A percentile compares a stretch with the other conserved stretches of the same genome.
Evolutionary conservation across 345 rosid genomes (phyloP).

Genomic region (Sisymbrium altissimum): DNA sequence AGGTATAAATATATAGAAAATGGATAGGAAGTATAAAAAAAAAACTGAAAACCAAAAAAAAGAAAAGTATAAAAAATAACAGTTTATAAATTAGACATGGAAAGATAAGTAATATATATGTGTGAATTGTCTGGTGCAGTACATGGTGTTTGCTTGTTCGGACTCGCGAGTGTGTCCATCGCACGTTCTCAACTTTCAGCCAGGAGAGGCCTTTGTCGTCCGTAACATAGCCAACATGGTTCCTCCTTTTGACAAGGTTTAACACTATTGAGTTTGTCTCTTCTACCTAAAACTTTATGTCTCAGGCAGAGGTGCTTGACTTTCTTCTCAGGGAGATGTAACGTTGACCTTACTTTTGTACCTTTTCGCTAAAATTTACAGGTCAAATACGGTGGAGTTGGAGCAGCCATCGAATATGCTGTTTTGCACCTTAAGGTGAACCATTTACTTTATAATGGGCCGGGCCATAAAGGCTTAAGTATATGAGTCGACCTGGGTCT

Average conservation of each 20-base stretch:
- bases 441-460: background rate
- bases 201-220: constrained; percentile 51
- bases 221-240: constrained; percentile 55
- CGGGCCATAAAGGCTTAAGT: background rate
- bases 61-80: background rate
- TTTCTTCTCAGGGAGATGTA: background rate
- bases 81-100: background rate
- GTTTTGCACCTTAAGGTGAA: constrained; percentile 95
- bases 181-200: constrained; percentile 45
- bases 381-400: constrained; percentile 60
- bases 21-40: too few species aligned
- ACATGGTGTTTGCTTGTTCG: constrained; percentile 73
- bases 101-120: background rate
- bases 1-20: constrained; percentile 38
- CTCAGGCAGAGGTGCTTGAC: background rate
- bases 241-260: constrained; percentile 50
- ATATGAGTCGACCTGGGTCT: background rate
- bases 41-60: too few species aligned
- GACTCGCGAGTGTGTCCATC: constrained; percentile 59
- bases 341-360: background rate
- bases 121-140: constrained; percentile 47
- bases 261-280: background rate
- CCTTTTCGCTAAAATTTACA: background rate
- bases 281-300: background rate
- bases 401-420: constrained; percentile 91